Base-by-base conservation (phyloP, 345 rosid genomes). In the Citrus maxima region DNA sequence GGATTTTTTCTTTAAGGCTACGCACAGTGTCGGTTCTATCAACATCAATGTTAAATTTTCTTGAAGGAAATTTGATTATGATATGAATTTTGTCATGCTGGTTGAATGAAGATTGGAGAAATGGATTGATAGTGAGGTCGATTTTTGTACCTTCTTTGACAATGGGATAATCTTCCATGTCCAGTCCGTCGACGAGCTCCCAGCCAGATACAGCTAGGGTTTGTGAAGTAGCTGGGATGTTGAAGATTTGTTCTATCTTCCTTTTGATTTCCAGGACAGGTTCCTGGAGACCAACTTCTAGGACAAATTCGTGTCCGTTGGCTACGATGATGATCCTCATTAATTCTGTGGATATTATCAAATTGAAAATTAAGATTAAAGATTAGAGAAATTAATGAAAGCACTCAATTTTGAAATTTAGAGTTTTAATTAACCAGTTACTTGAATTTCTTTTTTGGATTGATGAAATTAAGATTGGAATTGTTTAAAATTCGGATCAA, bases 91-190 rank as follows among this genome's bases (percentile, higher is more conserved):
- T 88, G 4, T 13, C n/a, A 14, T 34, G 40, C 27, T 70, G 76
- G 35, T 69, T 66, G 3, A 83, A 67, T 10, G 72, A 76, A 58
- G 51, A 70, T 25, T 66, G 66, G 27, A 25, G 30, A 66, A 72
- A n/a, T 0, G 88, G 85, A 69, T 86, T 86, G 40, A 85, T 42
- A 66, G 88, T 86, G 72, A 96, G 95, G 75, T 93, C 89, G 46
- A 96, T 90, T 77, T 77, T 93, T 4, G 97, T 87, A 46, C 93
- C 95, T 30, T 93, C 85, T 22, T 70, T 73, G 80, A 94, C 85
- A 56, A 91, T 91, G 4, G 99, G 98, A 67, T 94, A 95, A 73
- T 94, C 97, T 66, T 93, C 97, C 85, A 96, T 88, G 87, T 94
- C 99, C 2, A 95, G 88, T 27, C 97, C 98, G 70, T 95, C 97